Base-by-base conservation (phyloP, 2,329 filamentous ascomycete genomes). In the Pseudogymnoascus sp. region DNA sequence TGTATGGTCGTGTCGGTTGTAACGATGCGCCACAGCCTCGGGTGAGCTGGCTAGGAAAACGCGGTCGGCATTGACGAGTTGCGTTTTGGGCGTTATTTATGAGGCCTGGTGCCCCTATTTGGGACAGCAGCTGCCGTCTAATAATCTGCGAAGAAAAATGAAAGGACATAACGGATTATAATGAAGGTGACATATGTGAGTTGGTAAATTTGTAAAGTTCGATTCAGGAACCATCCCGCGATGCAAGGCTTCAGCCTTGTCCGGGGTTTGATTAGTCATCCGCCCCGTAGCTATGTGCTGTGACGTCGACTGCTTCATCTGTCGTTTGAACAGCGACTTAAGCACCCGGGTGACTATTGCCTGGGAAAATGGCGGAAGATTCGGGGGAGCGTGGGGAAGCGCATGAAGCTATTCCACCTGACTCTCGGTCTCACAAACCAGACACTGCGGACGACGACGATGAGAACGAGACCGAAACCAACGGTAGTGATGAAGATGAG, bases 401-500 rank as follows among this genome's bases (percentile, higher is more conserved):
- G 11, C 46, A 67, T 5, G 66, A 69, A 59, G 63, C 67, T 12
- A 61, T 66, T 25, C 59, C 59, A 60, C 38, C 59, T 34, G 68
- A 68, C 40, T 64, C 67, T 21, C 69, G 42, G 56, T 63, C 61
- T n/a, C 67, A 65, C 38, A 67, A 66, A n/a, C 66, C 42, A 14
- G 67, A 69, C 28, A 64, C 64, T 6, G 60, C 60, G 18, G 62
- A 50, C 16, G 62, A 59, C 16, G 61, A 50, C 12, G 66, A 64
- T 14, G 71, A 71, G n/a, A 71, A 73, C 28, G 75, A 74, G 2
- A 76, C 75, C 0, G 81, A 81, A 0, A 78, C 79, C 0, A 81
- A 79, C 0, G 79, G 78, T 0, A 78, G 78, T 0, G 78, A 77
- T 0, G 78, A 76, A 0, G 77, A 79, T 0, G 80, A 80, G 0